Evolutionary conservation across 2,329 filamentous ascomycete species (phyloP), one percentile per base, ranked within the genome.

Genomic region (Cercospora beticola): DNA sequence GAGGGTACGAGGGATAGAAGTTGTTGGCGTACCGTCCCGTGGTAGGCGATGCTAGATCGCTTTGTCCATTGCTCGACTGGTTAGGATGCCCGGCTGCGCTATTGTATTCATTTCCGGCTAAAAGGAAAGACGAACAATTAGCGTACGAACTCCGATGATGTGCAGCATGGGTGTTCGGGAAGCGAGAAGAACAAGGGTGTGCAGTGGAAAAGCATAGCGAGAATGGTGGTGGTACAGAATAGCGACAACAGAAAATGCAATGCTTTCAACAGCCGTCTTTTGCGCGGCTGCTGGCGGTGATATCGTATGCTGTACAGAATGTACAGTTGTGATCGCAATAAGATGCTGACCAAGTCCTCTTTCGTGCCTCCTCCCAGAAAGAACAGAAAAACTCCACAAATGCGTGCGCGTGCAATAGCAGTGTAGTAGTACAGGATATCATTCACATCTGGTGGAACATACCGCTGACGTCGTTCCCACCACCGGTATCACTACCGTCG

Each of bases 401-500:
- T 72, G 63, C 57, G 63, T 69, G 74, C 65, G 67, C 66, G 64
- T 68, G 66, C 66, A 68, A 67, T 59, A 58, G 54, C 59, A 68
- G 54, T 58, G 54, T 75, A 74, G 72, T 75, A 70, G 68, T 70
- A 71, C 70, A 86, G 92, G 69, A 72, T 68, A 67, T 68, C 69
- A 70, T 72, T 73, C 89, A 95, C 90, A 95, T 92, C 86, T 93
- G 92, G 87, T 93, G 90, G 86, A 94, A 97, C 93, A 96, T 97
- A 97, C 93, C 93, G 89, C 93, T 93, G 88, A 95, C 86, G 81
- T 89, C 93, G 78, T 86, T 70, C 21, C 72, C 86, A 82, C 87
- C 88, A 81, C 87, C 86, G 79, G 88, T 87, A 76, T 85, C 85
- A 79, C 83, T 86, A 78, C 88, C 90, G 79, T 92, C 90, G 68